phyloP scores from a whole-genome alignment of 768 basidiomycete genomes.

The Boletus sp. region DNA sequence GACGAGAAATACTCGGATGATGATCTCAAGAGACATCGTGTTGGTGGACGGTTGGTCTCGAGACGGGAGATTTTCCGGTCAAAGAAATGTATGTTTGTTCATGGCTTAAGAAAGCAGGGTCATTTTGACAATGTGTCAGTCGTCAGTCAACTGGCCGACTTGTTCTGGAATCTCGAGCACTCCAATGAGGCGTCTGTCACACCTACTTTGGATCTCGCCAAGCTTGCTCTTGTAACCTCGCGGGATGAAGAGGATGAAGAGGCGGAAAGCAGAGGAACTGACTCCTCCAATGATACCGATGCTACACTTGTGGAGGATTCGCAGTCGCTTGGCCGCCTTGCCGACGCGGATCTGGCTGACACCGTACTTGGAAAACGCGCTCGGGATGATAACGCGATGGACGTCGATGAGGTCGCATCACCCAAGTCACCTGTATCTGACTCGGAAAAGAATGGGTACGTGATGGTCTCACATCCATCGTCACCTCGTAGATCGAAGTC shows the following conservation, averaged over 20 bases:
- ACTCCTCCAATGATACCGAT: conserved; percentile 83
- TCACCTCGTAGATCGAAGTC: conserved; percentile 37
- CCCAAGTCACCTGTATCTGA: conserved; percentile 31
- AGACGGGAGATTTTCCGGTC: conserved; percentile 78
- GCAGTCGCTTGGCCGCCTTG: conserved; percentile 28
- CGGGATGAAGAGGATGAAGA: conserved; percentile 89
- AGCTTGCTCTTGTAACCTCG: conserved; percentile 86
- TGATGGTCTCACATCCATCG: conserved; percentile 37
- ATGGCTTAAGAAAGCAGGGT: not conserved
- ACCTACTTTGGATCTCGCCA: conserved; percentile 82
- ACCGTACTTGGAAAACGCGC: conserved; percentile 70
- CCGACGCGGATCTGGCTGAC: conserved; percentile 34
- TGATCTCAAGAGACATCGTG: conserved; percentile 77
- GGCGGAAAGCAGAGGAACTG: conserved; percentile 65
- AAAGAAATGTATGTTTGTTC: conserved; percentile 63
- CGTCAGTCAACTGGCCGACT: conserved; percentile 69
- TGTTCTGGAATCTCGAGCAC: conserved; percentile 76
- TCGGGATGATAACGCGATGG: conserved; percentile 50
- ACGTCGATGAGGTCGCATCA: conserved; percentile 45
- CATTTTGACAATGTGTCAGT: conserved; percentile 45
- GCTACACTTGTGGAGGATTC: conserved; percentile 84
- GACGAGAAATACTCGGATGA: conserved; percentile 77
- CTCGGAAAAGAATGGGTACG: conserved; percentile 42
- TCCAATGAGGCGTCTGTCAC: conserved; percentile 66
- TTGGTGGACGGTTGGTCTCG: conserved; percentile 83